Evolutionary conservation across 148 eudicot genomes (phyloP), one percentile per base, ranked within the genome.

Genomic region (Diospyros kaki): DNA sequence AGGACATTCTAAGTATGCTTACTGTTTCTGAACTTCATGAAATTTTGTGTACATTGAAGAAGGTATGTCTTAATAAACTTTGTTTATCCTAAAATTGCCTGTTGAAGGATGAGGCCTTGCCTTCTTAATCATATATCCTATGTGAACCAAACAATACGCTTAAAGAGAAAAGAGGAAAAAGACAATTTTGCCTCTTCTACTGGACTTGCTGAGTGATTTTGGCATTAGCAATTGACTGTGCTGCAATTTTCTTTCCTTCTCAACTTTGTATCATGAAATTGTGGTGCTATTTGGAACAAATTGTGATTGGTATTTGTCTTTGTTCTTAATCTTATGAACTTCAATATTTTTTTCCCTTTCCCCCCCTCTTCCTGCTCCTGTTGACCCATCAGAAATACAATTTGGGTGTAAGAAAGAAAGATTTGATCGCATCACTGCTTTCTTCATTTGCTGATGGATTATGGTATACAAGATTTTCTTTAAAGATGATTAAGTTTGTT

Each of bases 1-100:
- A 84, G 78, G 93, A 84, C 42, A 68, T 92, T 61, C 58, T 94
- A 82, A 83, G 85, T 74, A n/a, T 89, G 48, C 90, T 94, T 55
- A 81, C 87, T 67, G 91, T 91, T 64, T 76, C 74, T 48, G 97
- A 92, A 82, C 84, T 94, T 66, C 89, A 83, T 80, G 95, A 89
- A 77, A 86, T 93, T 72, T 69, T 73, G 61, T 78, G 69, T 60
- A 58, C 64, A 44, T 79, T 87, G 40, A 86, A 83, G 52, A 89
- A 88, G 97, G 98, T 94, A 63, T 67, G 74, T 56, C 14, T 68
- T 78, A 44, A 13, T 64, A 45, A 6, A 44, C 43, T 40, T 69
- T 39, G 1, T 58, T 54, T 72, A 14, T 5, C 14, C 52, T 48
- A 2, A 11, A 58, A 58, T 12, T 43, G 1, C 28, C 28, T 28